phyloP scores from a whole-genome alignment of 306 rosid species.

The Citrullus mucosospermus region DNA sequence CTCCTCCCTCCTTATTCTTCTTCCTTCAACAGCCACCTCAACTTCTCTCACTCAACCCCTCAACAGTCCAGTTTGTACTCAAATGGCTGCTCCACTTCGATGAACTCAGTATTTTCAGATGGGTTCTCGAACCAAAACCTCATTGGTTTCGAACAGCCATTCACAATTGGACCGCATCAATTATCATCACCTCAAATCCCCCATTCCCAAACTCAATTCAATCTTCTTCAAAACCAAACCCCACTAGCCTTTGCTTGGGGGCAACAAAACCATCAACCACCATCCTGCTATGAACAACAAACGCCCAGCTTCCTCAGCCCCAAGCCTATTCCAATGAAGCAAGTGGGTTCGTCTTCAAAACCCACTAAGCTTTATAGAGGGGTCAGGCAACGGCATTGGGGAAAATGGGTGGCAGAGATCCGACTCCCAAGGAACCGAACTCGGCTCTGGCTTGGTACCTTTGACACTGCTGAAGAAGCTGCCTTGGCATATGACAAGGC shows the following conservation, averaged over 20 bases:
- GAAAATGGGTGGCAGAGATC: conserved; percentile 98
- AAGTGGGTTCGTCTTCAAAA: conserved; percentile 38
- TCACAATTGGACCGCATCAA: conserved; percentile 49
- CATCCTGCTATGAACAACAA: not conserved
- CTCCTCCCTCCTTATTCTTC: not conserved
- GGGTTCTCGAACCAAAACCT: conserved; percentile 27
- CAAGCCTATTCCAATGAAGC: conserved; percentile 70
- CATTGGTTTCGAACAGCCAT: conserved; percentile 23
- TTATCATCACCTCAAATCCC: conserved; percentile 46
- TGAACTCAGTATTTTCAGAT: conserved; percentile 27
- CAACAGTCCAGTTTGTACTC: conserved; percentile 24
- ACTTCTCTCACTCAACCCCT: conserved; percentile 13
- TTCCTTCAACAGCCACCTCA: conserved; percentile 3
- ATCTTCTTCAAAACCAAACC: conserved; percentile 22
- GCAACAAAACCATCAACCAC: not conserved
- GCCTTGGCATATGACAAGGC: conserved; percentile 95
- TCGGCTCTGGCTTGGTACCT: conserved; percentile 93
- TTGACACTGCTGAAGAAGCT: conserved; percentile 96
- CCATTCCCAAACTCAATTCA: conserved; percentile 59
- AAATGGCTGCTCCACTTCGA: conserved; percentile 26
- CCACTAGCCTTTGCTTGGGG: conserved; percentile 1
- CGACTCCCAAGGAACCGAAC: conserved; percentile 88
- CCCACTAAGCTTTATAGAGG: conserved; percentile 91
- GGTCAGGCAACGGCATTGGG: conserved; percentile 96
- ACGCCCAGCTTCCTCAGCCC: conserved; percentile 40